These are phyloP conservation scores for Pisolithus orientalis DNA, from an alignment of 768 basidiomycete species.

Conservation along the genomic window DNA sequence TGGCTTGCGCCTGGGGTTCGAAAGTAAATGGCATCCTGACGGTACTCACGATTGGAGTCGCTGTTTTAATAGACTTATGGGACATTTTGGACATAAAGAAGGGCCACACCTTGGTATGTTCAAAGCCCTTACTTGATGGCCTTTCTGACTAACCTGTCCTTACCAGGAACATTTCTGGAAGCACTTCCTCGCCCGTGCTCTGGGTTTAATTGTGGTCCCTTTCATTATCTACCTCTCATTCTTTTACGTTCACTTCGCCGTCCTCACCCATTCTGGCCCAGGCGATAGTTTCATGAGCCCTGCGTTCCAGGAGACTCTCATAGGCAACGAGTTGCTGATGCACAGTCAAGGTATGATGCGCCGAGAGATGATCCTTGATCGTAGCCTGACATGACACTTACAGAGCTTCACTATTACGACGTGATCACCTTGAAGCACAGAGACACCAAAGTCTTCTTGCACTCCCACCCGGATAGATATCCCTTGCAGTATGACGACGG, in stretches of 20 bases:
- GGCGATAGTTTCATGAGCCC: slow-evolving; percentile 98
- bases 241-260: slow-evolving; percentile 92
- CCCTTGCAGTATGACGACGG: slow-evolving; percentile 94
- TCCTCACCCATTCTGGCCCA: slow-evolving; percentile 83
- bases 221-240: slow-evolving; percentile 87
- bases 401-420: slow-evolving; percentile 94
- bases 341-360: slow-evolving; percentile 75
- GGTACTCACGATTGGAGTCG: slow-evolving; percentile 82
- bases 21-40: slow-evolving; percentile 97
- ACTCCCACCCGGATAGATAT: slow-evolving; percentile 88
- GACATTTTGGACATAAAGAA: slow-evolving; percentile 82
- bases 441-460: slow-evolving; percentile 88
- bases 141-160: background rate
- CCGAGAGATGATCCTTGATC: background rate
- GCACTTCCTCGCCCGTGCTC: slow-evolving; percentile 81
- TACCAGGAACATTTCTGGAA: slow-evolving; percentile 78
- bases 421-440: slow-evolving; percentile 84
- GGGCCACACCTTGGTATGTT: slow-evolving; percentile 66
- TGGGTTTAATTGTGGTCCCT: slow-evolving; percentile 85
- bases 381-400: background rate
- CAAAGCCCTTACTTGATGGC: background rate
- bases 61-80: slow-evolving; percentile 93
- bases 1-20: slow-evolving; percentile 95
- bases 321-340: slow-evolving; percentile 86
- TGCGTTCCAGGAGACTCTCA: slow-evolving; percentile 92